Percentiles rank a stretch among this genome's conserved stretches.
Conservation (phyloP, 225 moss, liverwort and hornwort species). For the Polytrichum commune region DNA sequence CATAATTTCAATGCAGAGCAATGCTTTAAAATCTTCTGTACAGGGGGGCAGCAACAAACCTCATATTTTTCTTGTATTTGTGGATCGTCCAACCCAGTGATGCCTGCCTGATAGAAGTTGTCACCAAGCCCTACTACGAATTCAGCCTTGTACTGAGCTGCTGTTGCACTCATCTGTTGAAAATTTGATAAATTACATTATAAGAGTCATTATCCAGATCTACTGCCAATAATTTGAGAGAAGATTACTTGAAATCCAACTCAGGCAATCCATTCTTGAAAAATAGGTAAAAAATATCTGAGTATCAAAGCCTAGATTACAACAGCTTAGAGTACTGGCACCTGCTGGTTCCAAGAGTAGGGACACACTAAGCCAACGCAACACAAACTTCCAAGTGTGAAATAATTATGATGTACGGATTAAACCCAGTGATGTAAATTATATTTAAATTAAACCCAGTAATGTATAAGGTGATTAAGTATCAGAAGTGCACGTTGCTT, state of each 20-base stretch:
- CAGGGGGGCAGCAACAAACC: slow-evolving; percentile 11
- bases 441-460: too few relatives aligned
- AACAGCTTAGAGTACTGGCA: too few relatives aligned
- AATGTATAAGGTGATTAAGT: too few relatives aligned
- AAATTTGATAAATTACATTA: too few relatives aligned
- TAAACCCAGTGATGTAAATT: too few relatives aligned
- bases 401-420: too few relatives aligned
- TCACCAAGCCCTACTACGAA: slow-evolving; percentile 48
- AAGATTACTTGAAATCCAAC: neutral
- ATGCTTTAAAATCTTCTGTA: neutral
- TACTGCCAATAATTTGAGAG: too few relatives aligned
- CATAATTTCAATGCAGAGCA: neutral
- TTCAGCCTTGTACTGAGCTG: slow-evolving; percentile 19
- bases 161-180: slow-evolving; percentile 40
- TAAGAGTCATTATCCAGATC: neutral
- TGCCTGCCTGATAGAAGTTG: slow-evolving; percentile 42
- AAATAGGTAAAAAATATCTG: neutral
- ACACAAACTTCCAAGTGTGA: too few relatives aligned
- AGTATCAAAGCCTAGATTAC: neutral
- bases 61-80: slow-evolving; percentile 33
- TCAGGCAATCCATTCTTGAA: neutral
- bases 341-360: too few relatives aligned
- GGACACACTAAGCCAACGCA: too few relatives aligned
- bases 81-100: slow-evolving; percentile 33
- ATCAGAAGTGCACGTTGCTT: too few relatives aligned